Percentiles rank a stretch among this genome's conserved stretches.
phyloP scores from a whole-genome alignment of 805 yeast genomes.

The Candida corydali region DNA sequence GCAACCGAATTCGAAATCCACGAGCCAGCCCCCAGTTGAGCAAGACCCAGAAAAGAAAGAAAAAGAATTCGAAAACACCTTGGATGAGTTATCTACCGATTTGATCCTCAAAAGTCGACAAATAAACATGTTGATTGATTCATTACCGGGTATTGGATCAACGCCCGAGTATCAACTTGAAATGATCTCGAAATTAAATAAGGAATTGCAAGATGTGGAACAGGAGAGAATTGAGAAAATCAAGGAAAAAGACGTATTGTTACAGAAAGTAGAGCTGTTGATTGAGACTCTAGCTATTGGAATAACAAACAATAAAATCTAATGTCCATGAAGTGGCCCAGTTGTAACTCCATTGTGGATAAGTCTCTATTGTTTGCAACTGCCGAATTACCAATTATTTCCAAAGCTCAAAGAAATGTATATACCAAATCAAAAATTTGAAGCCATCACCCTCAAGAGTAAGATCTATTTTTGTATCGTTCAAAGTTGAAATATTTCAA shows the following conservation, averaged over 20 bases:
- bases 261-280: slow-evolving; percentile 60
- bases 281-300: slow-evolving; percentile 59
- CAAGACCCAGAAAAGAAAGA: slow-evolving; percentile 11
- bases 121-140: slow-evolving; percentile 76
- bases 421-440: slow-evolving; percentile 21
- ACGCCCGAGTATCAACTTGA: slow-evolving; percentile 69
- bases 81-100: slow-evolving; percentile 79
- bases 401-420: slow-evolving; percentile 47
- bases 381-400: slow-evolving; percentile 36
- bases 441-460: slow-evolving; percentile 14
- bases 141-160: slow-evolving; percentile 90
- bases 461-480: slow-evolving; percentile 21
- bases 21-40: slow-evolving; percentile 35
- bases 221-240: slow-evolving; percentile 52
- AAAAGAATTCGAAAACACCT: slow-evolving; percentile 39
- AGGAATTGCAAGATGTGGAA: slow-evolving; percentile 60
- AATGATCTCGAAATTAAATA: slow-evolving; percentile 57
- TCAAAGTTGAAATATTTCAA: slow-evolving; percentile 44
- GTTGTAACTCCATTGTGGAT: slow-evolving; percentile 41
- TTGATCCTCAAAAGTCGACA: slow-evolving; percentile 83
- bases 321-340: slow-evolving; percentile 31
- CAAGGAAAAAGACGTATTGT: slow-evolving; percentile 57
- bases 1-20: slow-evolving; percentile 39
- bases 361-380: slow-evolving; percentile 35
- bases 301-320: slow-evolving; percentile 38